Evolutionary conservation across 257 asterid genomes (phyloP), one percentile per base, ranked within the genome.

Genomic region (Solanum bulbocastanum): DNA sequence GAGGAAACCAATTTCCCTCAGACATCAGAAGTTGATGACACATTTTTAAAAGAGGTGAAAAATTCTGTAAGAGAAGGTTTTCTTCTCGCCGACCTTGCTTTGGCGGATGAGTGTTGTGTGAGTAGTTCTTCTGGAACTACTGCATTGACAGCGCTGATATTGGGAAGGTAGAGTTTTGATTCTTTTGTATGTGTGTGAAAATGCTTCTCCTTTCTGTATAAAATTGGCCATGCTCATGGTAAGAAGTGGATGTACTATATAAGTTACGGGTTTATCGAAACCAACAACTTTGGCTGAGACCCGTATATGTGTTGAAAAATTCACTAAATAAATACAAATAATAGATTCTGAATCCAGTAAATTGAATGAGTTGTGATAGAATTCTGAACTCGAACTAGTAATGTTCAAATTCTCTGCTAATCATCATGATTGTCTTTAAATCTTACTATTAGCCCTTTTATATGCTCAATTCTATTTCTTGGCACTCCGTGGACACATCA

Each of bases 91-190:
- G 98, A 96, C 91, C 89, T 88, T 87, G 95, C 95, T 74, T 89
- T 96, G 89, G 94, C 94, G 1, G 96, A 92, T 72, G 97, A 94
- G 7, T 10, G 89, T 89, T 87, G 83, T 11, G 96, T 95, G 18
- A 90, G 93, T 86, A 90, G 60, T 88, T 94, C 95, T 84, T 93
- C 96, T 3, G 98, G 97, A 88, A 94, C 97, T n/a, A 95, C 98
- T 81, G 98, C 98, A 75, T 87, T 94, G 89, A 88, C 94, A 3
- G 97, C 94, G 84, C 93, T 95, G 82, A 75, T 94, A 3, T 30
- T 95, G 8, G 98, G 98, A 84, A 93, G 98, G 96, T 93, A 91
- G 33, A 20, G 23, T 58, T 13, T 11, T 93, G 88, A 82, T 49
- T 32, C 86, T 90, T 93, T 62, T 69, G 37, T 69, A 30, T 30